phyloP scores from a whole-genome alignment of 2,329 filamentous ascomycete genomes.

The Cryphonectria japonica region DNA sequence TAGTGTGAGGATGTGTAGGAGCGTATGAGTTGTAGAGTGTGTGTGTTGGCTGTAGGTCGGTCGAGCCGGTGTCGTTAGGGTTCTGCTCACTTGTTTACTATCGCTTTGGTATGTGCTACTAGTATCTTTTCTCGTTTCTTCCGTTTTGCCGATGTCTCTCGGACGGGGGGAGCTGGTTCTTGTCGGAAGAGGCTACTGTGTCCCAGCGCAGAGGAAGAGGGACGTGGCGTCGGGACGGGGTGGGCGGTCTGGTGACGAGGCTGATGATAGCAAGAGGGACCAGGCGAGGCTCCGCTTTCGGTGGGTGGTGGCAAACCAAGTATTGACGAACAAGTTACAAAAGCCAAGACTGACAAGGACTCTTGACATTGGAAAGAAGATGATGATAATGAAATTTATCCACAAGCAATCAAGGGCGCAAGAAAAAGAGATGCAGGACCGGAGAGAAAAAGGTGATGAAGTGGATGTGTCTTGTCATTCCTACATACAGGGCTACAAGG shows the following conservation, averaged over 20 bases:
- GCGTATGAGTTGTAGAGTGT: not conserved
- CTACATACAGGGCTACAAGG: not conserved
- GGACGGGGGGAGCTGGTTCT: not conserved
- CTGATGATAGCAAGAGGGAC: constrained; percentile 18
- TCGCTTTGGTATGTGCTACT: too few relatives aligned
- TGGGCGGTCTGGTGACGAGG: constrained; percentile 26
- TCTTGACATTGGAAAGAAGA: not conserved
- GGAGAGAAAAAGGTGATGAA: constrained; percentile 4
- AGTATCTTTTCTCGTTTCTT: not conserved
- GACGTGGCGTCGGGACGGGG: constrained; percentile 13
- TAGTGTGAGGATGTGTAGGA: not conserved
- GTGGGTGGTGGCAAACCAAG: constrained; percentile 14
- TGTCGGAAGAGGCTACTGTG: constrained; percentile 5
- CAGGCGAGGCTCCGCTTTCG: constrained; percentile 31
- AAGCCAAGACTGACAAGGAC: not conserved
- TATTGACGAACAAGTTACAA: not conserved
- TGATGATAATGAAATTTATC: not conserved
- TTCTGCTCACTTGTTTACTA: not conserved
- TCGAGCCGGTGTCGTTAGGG: not conserved
- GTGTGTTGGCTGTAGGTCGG: not conserved
- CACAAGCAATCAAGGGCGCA: constrained; percentile 11
- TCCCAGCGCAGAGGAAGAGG: not conserved
- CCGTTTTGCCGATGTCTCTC: not conserved
- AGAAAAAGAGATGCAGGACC: not conserved
- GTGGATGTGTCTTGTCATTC: not conserved